Percentiles rank a stretch among this genome's conserved stretches.
Evolutionary conservation across 2,329 filamentous ascomycete species (phyloP).

Genomic region (Monosporascus sp.): DNA sequence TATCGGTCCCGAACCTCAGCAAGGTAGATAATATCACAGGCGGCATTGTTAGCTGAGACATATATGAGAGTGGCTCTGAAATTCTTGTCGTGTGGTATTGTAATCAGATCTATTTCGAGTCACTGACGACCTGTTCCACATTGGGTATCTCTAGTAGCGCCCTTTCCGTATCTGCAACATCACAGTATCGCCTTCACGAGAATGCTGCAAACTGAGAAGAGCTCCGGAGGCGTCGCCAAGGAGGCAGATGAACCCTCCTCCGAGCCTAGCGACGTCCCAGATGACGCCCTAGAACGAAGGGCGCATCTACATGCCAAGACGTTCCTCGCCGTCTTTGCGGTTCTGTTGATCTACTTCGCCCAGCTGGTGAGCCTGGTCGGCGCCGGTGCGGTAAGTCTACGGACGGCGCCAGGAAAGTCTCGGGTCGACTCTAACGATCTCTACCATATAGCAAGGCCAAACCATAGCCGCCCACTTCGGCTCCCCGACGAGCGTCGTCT

Average conservation of each 20-base stretch:
- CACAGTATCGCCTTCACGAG: background rate
- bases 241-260: background rate
- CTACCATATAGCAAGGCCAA: constrained; percentile 23
- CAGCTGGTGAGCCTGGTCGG: constrained; percentile 30
- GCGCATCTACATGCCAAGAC: constrained; percentile 29
- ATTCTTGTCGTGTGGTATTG: no score
- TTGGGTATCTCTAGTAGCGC: no score
- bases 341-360: constrained; percentile 30
- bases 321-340: constrained; percentile 27
- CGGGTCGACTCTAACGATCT: background rate
- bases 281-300: background rate
- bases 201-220: background rate
- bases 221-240: background rate
- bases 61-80: no score
- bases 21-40: no score
- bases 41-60: no score
- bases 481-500: constrained; percentile 19
- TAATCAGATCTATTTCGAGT: no score
- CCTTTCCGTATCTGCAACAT: no score
- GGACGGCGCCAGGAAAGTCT: background rate
- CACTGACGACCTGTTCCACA: no score
- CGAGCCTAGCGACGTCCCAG: background rate
- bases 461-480: constrained; percentile 24
- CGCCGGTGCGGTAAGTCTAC: constrained; percentile 26
- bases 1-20: background rate